Evolutionary conservation across 768 basidiomycete genomes (phyloP).

Genomic region (Tricholoma hemisulphureum): DNA sequence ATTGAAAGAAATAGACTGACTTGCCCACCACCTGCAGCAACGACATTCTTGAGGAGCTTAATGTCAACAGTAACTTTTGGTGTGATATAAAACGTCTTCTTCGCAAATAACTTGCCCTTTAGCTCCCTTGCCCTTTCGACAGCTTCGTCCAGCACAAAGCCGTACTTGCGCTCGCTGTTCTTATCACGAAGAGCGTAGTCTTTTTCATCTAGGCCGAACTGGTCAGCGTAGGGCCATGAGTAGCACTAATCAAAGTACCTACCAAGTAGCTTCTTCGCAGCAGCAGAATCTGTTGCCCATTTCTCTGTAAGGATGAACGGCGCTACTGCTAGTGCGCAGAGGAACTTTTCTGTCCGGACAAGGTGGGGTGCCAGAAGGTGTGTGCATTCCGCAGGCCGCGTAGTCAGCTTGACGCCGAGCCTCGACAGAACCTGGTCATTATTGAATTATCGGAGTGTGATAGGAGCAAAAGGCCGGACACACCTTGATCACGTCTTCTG

Average conservation of each 20-base stretch:
- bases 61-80: constrained; percentile 56
- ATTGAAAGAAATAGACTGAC: constrained; percentile 35
- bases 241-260: constrained; percentile 24
- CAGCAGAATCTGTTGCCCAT: constrained; percentile 67
- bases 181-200: constrained; percentile 61
- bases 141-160: constrained; percentile 60
- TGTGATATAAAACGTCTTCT: constrained; percentile 75
- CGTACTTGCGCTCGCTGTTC: constrained; percentile 62
- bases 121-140: constrained; percentile 54
- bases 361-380: constrained; percentile 71
- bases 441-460: not conserved
- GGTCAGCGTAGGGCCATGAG: not conserved
- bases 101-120: constrained; percentile 56
- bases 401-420: constrained; percentile 65
- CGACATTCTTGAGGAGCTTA: constrained; percentile 66
- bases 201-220: constrained; percentile 50
- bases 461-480: constrained; percentile 10
- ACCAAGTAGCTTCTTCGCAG: constrained; percentile 62
- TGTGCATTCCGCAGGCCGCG: constrained; percentile 66
- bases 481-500: constrained; percentile 61
- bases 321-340: constrained; percentile 66
- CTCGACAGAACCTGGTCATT: constrained; percentile 53
- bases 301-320: constrained; percentile 61
- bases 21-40: constrained; percentile 69
- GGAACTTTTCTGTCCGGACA: constrained; percentile 84